Evolutionary conservation across 2,329 filamentous ascomycete species (phyloP).

Genomic region (Escovopsis weberi): DNA sequence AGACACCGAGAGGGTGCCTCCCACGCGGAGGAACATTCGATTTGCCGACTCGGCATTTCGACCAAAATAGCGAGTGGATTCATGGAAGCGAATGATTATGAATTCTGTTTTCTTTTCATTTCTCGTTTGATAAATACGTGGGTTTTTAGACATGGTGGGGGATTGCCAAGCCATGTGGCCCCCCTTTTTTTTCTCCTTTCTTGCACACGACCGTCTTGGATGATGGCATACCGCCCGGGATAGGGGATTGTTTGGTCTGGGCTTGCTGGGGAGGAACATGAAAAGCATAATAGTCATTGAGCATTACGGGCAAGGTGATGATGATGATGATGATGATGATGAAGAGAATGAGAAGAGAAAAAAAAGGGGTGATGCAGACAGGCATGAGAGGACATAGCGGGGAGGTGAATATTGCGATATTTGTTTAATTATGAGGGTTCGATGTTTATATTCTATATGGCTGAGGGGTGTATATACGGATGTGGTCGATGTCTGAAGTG

Average conservation of each 20-base stretch:
- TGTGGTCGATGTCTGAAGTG: neutral
- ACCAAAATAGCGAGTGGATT: neutral
- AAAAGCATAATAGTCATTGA: too few species aligned
- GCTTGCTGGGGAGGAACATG: too few species aligned
- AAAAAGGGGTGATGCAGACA: neutral
- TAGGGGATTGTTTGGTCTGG: too few species aligned
- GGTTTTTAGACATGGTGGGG: neutral
- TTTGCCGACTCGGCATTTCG: constrained; percentile 36
- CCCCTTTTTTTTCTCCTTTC: neutral
- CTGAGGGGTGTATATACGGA: neutral
- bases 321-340: neutral
- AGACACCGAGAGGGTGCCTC: constrained; percentile 37
- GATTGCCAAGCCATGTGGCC: neutral
- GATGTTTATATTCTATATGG: neutral
- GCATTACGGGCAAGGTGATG: neutral
- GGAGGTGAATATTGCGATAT: neutral
- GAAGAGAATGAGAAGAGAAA: neutral
- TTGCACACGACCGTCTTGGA: neutral
- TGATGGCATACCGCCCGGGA: neutral
- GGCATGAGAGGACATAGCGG: neutral
- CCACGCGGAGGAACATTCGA: constrained; percentile 40
- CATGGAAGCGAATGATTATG: neutral
- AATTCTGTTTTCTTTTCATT: too few species aligned
- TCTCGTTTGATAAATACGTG: neutral
- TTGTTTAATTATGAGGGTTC: neutral